phyloP scores from a whole-genome alignment of 257 asterid species.

The Jacaranda mimosifolia region DNA sequence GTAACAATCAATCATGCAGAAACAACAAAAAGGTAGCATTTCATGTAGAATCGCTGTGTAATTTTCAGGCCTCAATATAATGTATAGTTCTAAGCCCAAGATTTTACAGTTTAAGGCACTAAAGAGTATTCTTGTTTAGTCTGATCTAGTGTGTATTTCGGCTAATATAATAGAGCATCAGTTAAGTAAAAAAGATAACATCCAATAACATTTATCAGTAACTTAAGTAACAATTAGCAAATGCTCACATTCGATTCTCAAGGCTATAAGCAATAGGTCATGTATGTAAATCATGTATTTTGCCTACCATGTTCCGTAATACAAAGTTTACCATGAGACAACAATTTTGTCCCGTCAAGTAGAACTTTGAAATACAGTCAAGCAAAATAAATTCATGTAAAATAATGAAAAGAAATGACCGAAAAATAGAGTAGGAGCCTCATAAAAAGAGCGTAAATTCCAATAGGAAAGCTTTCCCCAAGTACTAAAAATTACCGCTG shows the following conservation, averaged over 20 bases:
- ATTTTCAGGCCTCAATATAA: background rate
- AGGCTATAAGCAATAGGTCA: too few species aligned
- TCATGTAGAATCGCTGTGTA: background rate
- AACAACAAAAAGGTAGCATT: background rate
- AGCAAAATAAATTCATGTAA: background rate
- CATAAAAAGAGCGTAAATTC: constrained; percentile 3
- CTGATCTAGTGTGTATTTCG: background rate
- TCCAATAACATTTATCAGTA: background rate
- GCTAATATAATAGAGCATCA: background rate
- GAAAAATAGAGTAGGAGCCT: background rate
- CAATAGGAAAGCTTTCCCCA: constrained; percentile 11
- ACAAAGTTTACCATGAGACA: background rate
- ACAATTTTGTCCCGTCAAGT: background rate
- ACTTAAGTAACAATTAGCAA: background rate
- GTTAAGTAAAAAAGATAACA: background rate
- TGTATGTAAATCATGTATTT: background rate
- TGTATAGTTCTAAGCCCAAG: background rate
- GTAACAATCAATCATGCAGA: background rate
- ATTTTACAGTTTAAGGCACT: background rate
- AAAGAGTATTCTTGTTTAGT: background rate
- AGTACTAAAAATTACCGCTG: constrained; percentile 69
- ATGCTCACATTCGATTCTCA: background rate
- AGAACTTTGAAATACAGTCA: background rate
- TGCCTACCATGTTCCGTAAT: background rate
- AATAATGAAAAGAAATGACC: background rate